Conservation (phyloP, 164 flowering plant species). For the Pachysandra terminalis region DNA sequence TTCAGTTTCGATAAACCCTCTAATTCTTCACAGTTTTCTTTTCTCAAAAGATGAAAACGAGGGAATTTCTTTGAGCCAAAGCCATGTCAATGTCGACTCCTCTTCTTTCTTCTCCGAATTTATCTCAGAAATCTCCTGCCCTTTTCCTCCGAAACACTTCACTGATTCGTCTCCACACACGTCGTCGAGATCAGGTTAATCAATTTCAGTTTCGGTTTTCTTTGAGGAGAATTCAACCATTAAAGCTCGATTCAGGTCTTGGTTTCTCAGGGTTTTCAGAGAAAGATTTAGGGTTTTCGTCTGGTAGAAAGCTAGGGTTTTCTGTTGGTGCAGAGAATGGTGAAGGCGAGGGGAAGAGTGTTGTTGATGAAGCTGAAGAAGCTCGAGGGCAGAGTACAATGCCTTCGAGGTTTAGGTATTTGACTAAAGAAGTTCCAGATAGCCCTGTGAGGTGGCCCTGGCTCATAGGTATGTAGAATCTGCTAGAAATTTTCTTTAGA, state of each 20-base stretch:
- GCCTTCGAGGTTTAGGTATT: slow-evolving; percentile 64
- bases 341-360: slow-evolving; percentile 15
- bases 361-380: slow-evolving; percentile 37
- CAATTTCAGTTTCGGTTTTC: slow-evolving; percentile 3
- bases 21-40: neutral
- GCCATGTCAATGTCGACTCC: slow-evolving; percentile 13
- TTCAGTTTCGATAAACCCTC: neutral
- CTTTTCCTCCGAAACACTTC: neutral
- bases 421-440: slow-evolving; percentile 73
- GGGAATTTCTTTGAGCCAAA: neutral
- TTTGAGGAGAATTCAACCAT: neutral
- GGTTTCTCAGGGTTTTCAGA: neutral
- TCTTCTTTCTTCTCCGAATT: slow-evolving; percentile 10
- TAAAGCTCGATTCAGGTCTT: neutral
- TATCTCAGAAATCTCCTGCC: neutral
- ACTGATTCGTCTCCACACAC: neutral
- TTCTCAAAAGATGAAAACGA: neutral
- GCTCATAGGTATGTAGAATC: slow-evolving; percentile 49
- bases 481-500: neutral
- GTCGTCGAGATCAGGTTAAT: neutral
- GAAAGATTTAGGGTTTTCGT: neutral
- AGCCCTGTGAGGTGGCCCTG: slow-evolving; percentile 74
- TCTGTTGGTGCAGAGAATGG: slow-evolving; percentile 16
- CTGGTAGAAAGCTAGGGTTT: slow-evolving; percentile 6
- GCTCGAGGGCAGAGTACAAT: slow-evolving; percentile 54